phyloP scores from a whole-genome alignment of 345 rosid genomes.

The Viola odorata region DNA sequence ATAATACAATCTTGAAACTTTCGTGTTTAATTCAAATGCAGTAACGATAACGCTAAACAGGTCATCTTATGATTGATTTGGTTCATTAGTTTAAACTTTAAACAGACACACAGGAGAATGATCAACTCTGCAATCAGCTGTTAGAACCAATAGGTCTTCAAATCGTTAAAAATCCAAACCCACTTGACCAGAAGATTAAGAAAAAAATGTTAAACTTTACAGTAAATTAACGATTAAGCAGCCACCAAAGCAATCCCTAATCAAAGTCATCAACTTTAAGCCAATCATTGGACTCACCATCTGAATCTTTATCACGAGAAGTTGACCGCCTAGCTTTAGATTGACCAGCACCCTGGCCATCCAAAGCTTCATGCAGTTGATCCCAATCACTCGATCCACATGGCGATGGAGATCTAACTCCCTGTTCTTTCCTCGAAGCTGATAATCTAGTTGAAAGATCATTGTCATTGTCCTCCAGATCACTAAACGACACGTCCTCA shows the following conservation, averaged over 20 bases:
- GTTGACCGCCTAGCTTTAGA: conserved; percentile 26
- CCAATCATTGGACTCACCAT: conserved; percentile 66
- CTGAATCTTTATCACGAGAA: conserved; percentile 53
- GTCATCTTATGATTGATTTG: no score
- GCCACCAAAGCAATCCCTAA: conserved; percentile 15
- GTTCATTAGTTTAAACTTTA: no score
- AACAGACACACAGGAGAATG: no score
- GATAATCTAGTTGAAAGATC: conserved; percentile 29
- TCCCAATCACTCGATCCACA: conserved; percentile 63
- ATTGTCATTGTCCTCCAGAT: conserved; percentile 45
- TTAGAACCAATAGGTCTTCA: no score
- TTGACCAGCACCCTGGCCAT: conserved; percentile 17
- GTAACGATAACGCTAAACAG: no score
- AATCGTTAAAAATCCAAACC: no score
- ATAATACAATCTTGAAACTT: no score
- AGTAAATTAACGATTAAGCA: conserved; percentile 18
- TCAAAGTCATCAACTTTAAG: conserved; percentile 54
- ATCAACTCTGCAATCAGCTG: no score
- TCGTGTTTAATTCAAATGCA: no score
- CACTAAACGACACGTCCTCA: conserved; percentile 55
- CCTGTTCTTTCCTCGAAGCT: conserved; percentile 14
- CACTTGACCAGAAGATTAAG: not conserved
- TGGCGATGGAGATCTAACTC: conserved; percentile 25
- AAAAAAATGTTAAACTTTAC: conserved; percentile 25
- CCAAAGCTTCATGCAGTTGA: conserved; percentile 39